Evolutionary conservation across 148 eudicot genomes (phyloP).

Genomic region (Amaranthus palmeri): DNA sequence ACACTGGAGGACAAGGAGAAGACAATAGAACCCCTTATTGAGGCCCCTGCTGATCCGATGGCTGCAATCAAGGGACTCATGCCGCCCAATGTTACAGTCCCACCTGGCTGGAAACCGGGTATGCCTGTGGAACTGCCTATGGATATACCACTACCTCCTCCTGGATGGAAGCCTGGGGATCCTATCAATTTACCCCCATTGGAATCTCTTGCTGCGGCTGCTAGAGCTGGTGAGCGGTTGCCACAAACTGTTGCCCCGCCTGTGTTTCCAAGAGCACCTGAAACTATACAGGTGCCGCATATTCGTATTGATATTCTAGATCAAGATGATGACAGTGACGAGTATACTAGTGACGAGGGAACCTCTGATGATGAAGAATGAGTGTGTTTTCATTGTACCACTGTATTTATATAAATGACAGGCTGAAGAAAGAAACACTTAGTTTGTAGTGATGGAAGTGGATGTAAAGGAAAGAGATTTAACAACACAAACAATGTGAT

Average conservation of each 20-base stretch:
- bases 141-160: slow-evolving; percentile 74
- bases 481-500: too few relatives aligned
- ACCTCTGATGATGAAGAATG: slow-evolving; percentile 81
- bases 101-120: slow-evolving; percentile 94
- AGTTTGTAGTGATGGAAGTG: too few relatives aligned
- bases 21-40: slow-evolving; percentile 52
- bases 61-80: slow-evolving; percentile 38
- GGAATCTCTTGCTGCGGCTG: slow-evolving; percentile 45
- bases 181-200: slow-evolving; percentile 73
- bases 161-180: slow-evolving; percentile 94
- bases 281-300: slow-evolving; percentile 71
- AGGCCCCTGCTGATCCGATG: slow-evolving; percentile 29
- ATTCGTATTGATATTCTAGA: slow-evolving; percentile 67
- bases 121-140: slow-evolving; percentile 84
- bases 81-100: slow-evolving; percentile 62
- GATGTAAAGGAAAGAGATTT: too few relatives aligned
- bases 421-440: too few relatives aligned
- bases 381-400: neutral
- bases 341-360: slow-evolving; percentile 55
- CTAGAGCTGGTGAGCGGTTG: slow-evolving; percentile 44
- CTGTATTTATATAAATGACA: too few relatives aligned
- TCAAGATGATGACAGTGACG: slow-evolving; percentile 66
- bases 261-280: slow-evolving; percentile 37
- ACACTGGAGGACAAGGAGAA: slow-evolving; percentile 51
- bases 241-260: slow-evolving; percentile 37